Evolutionary conservation across 2,329 filamentous ascomycete species (phyloP).

Genomic region (Cordyceps fumosorosea): DNA sequence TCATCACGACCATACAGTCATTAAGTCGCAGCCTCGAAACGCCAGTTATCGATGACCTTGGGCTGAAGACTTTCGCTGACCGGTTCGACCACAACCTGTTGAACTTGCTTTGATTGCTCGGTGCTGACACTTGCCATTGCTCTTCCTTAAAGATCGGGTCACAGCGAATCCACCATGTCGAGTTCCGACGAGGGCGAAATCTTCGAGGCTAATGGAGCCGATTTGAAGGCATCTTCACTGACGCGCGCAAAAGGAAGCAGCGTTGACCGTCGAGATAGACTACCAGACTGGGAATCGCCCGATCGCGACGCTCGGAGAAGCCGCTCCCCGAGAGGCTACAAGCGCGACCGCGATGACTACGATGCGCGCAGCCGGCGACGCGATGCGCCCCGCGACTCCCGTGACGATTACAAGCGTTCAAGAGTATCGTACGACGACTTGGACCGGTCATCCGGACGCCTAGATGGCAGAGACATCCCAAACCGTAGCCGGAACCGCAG

Average conservation of each 20-base stretch:
- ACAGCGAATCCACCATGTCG: slow-evolving; percentile 28
- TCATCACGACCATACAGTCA: not conserved
- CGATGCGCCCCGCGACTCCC: slow-evolving; percentile 55
- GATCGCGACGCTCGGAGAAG: slow-evolving; percentile 47
- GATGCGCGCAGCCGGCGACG: slow-evolving; percentile 39
- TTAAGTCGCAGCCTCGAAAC: not conserved
- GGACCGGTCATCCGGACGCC: slow-evolving; percentile 40
- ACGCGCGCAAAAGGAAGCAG: slow-evolving; percentile 66
- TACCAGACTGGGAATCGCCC: slow-evolving; percentile 54
- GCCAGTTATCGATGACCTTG: slow-evolving; percentile 21
- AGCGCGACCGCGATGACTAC: slow-evolving; percentile 58
- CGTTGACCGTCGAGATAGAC: slow-evolving; percentile 92
- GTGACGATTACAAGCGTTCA: slow-evolving; percentile 39
- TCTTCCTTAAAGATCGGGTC: slow-evolving; percentile 18
- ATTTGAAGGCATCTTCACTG: slow-evolving; percentile 82
- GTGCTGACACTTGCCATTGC: slow-evolving; percentile 30
- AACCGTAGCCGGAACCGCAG: slow-evolving; percentile 38
- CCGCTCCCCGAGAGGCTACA: slow-evolving; percentile 59
- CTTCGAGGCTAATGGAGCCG: slow-evolving; percentile 59
- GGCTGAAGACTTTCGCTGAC: slow-evolving; percentile 33
- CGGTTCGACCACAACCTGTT: slow-evolving; percentile 36
- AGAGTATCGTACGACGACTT: slow-evolving; percentile 50
- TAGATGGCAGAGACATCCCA: slow-evolving; percentile 32
- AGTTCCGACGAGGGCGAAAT: slow-evolving; percentile 87
- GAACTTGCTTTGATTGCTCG: slow-evolving; percentile 22